phyloP scores from a whole-genome alignment of 768 basidiomycete genomes.

The Mycena haematopus region DNA sequence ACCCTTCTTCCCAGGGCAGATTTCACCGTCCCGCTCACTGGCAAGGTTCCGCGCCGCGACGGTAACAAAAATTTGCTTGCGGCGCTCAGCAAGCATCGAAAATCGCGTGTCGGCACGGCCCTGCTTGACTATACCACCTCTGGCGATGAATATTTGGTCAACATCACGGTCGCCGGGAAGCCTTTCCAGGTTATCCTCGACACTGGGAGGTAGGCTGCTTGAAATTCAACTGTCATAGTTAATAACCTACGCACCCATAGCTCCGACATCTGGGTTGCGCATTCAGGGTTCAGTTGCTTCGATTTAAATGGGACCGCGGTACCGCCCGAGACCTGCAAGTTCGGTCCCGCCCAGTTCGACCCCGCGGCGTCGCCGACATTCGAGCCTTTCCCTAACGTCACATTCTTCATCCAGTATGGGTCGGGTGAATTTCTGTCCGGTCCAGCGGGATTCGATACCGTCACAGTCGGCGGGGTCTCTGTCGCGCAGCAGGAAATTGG shows the following conservation, averaged over 20 bases:
- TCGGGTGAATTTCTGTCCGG: no score
- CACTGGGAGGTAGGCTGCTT: no score
- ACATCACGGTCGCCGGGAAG: no score
- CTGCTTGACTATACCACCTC: not conserved
- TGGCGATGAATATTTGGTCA: no score
- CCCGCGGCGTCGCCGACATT: not conserved
- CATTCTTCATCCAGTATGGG: no score
- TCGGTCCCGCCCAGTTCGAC: not conserved
- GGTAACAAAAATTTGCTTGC: not conserved
- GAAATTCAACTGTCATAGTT: not conserved
- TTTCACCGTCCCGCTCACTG: not conserved
- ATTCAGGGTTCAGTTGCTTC: not conserved
- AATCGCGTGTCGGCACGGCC: not conserved
- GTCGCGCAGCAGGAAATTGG: no score
- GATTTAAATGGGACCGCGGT: not conserved
- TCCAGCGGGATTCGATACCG: no score
- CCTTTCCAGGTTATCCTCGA: no score
- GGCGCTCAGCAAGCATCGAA: not conserved
- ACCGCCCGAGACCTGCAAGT: not conserved
- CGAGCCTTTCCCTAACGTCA: no score
- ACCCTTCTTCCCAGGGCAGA: not conserved
- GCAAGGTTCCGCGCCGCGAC: not conserved
- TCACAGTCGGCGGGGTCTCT: no score
- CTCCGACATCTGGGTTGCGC: not conserved
- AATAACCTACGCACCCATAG: no score